Conservation (phyloP, 2,329 filamentous ascomycete genomes). For the Botrytis byssoidea region DNA sequence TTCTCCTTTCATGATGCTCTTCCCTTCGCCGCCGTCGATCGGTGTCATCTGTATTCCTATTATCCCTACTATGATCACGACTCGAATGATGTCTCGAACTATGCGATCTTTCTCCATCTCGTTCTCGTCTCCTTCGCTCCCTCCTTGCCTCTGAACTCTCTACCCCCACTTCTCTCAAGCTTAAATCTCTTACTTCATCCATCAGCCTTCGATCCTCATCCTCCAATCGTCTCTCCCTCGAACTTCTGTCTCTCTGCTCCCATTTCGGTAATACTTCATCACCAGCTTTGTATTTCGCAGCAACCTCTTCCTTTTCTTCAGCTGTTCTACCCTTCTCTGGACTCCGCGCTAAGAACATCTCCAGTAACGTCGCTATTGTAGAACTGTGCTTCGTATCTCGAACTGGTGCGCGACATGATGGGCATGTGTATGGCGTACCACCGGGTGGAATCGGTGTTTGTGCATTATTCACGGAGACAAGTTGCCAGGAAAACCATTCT, state of each 20-base stretch:
- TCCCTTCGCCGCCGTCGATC: conserved; percentile 38
- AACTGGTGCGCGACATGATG: conserved; percentile 83
- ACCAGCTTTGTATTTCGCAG: conserved; percentile 73
- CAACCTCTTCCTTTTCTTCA: conserved; percentile 74
- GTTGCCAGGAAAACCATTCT: conserved; percentile 88
- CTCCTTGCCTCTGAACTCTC: conserved; percentile 36
- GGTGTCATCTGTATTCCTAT: conserved; percentile 33
- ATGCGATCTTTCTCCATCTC: conserved; percentile 31
- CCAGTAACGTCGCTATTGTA: conserved; percentile 81
- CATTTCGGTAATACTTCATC: conserved; percentile 74
- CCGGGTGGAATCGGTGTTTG: conserved; percentile 30
- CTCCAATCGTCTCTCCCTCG: conserved; percentile 54
- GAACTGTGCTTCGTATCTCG: conserved; percentile 88
- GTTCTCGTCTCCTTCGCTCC: conserved; percentile 36
- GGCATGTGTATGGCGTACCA: conserved; percentile 71
- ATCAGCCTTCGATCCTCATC: conserved; percentile 38
- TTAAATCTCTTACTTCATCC: conserved; percentile 36
- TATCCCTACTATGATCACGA: conserved; percentile 37
- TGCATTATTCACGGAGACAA: conserved; percentile 31
- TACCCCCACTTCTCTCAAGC: conserved; percentile 62
- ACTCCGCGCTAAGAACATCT: conserved; percentile 81
- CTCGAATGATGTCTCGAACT: conserved; percentile 38
- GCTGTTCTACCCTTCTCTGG: conserved; percentile 69
- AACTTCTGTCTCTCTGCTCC: conserved; percentile 49
- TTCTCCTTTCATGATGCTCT: conserved; percentile 38